Conservation (phyloP, 2,329 filamentous ascomycete genomes). For the Geoglossum cookeanum region DNA sequence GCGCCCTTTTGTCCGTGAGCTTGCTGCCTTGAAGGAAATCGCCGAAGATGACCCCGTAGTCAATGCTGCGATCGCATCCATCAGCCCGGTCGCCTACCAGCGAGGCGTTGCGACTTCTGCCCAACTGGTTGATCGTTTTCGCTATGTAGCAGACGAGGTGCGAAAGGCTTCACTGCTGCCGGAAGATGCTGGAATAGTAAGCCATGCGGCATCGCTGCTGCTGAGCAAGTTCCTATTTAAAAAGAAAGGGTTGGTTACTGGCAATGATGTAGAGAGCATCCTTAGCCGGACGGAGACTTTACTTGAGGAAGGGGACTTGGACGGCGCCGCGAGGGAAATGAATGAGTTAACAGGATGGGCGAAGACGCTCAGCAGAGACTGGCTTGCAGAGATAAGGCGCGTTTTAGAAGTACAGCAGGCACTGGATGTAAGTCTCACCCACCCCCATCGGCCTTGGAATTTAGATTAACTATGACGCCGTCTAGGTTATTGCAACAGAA, state of each 20-base stretch:
- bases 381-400: constrained; percentile 77
- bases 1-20: constrained; percentile 74
- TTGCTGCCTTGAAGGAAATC: constrained; percentile 87
- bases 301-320: constrained; percentile 82
- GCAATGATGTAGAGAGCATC: constrained; percentile 85
- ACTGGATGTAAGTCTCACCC: constrained; percentile 54
- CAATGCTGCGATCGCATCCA: constrained; percentile 84
- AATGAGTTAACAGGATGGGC: constrained; percentile 87
- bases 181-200: constrained; percentile 84
- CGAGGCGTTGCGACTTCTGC: constrained; percentile 66
- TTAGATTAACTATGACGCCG: constrained; percentile 9
- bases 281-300: constrained; percentile 75
- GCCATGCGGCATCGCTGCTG: constrained; percentile 75
- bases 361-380: constrained; percentile 84
- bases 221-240: constrained; percentile 92
- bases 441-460: neutral
- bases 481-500: constrained; percentile 71
- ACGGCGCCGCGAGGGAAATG: constrained; percentile 85
- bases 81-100: constrained; percentile 87
- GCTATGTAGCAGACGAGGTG: constrained; percentile 77
- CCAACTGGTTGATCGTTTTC: constrained; percentile 88
- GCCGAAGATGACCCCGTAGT: constrained; percentile 70
- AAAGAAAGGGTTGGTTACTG: constrained; percentile 68
- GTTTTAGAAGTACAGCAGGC: constrained; percentile 92
- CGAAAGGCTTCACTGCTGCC: constrained; percentile 85